phyloP scores from a whole-genome alignment of 1,139 yeast species.

The Hyphopichia burtonii region DNA sequence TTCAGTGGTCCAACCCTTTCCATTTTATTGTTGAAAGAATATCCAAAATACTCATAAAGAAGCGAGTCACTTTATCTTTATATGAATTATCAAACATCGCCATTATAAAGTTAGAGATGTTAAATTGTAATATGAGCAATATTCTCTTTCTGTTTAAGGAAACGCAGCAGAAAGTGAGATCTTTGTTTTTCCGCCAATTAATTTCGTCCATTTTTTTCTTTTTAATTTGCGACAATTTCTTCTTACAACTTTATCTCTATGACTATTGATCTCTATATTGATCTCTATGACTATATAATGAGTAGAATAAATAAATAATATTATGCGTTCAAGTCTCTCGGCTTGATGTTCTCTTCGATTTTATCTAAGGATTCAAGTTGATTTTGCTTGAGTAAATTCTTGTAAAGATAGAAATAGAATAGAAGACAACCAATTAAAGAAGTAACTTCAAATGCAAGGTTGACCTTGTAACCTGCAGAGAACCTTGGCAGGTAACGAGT shows the following conservation, averaged over 20 bases:
- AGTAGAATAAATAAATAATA: background rate
- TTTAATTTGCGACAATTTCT: background rate
- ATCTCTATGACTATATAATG: background rate
- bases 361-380: constrained; percentile 3
- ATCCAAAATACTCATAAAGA: no score
- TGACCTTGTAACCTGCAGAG: constrained; percentile 3
- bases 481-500: constrained; percentile 2
- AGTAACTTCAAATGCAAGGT: constrained; percentile 1
- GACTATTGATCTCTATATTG: no score
- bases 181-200: no score
- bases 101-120: no score
- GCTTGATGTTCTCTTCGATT: background rate
- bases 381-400: background rate
- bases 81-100: no score
- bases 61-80: no score
- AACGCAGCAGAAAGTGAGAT: background rate
- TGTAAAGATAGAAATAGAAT: constrained; percentile 3
- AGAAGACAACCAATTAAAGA: constrained; percentile 3
- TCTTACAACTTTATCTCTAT: background rate
- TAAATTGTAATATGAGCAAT: background rate
- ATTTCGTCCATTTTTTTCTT: no score
- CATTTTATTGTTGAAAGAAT: no score
- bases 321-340: constrained; percentile 1
- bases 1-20: background rate
- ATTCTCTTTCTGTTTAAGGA: background rate